phyloP scores from a whole-genome alignment of 2,329 filamentous ascomycete genomes.

The Aspergillus fumigatiaffinis region DNA sequence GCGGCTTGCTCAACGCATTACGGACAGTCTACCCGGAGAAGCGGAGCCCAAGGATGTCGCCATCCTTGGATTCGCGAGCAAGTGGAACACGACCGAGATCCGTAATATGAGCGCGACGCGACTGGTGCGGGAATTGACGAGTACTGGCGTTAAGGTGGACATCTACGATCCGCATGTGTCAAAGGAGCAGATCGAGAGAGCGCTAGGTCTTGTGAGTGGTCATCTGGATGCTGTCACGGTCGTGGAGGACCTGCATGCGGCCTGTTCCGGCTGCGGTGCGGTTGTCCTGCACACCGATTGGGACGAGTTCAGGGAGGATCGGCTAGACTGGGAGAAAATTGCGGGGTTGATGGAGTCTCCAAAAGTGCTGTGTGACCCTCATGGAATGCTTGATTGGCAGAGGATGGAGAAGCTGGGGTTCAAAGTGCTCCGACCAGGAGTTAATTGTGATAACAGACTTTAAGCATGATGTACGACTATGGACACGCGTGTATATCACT shows the following conservation, averaged over 20 bases:
- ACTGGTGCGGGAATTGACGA: constrained; percentile 4
- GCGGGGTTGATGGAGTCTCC: constrained; percentile 8
- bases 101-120: neutral
- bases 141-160: constrained; percentile 4
- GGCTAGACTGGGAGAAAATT: constrained; percentile 8
- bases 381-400: constrained; percentile 6
- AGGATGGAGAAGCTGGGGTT: constrained; percentile 15
- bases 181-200: neutral
- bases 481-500: neutral
- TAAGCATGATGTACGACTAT: neutral
- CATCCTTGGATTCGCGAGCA: constrained; percentile 5
- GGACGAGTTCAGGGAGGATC: constrained; percentile 4
- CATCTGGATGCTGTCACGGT: constrained; percentile 4
- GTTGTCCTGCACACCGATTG: constrained; percentile 6
- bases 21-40: neutral
- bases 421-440: constrained; percentile 7
- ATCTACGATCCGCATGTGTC: constrained; percentile 5
- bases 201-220: neutral
- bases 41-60: constrained; percentile 4
- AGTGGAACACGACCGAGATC: neutral
- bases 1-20: constrained; percentile 3
- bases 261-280: constrained; percentile 10
- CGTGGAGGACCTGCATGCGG: constrained; percentile 7
- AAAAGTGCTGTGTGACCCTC: constrained; percentile 6
- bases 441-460: neutral